Conservation (phyloP, 306 rosid species). For the Ziziphus jujuba region DNA sequence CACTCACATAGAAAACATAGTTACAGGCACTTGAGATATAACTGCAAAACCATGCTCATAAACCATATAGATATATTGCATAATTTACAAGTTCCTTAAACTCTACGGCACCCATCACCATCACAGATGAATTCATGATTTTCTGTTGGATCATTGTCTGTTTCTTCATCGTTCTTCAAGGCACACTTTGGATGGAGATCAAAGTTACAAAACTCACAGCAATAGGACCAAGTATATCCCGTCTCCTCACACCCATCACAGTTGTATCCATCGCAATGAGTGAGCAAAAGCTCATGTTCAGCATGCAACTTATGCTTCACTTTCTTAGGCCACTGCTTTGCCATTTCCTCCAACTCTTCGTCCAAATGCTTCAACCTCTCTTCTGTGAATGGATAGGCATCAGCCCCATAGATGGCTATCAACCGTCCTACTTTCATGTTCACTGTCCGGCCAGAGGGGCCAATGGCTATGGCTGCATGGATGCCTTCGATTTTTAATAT, state of each 20-base stretch:
- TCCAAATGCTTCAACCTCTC: slow-evolving; percentile 37
- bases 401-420: slow-evolving; percentile 37
- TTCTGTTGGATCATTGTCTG: slow-evolving; percentile 11
- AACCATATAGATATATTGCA: not conserved
- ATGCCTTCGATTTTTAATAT: slow-evolving; percentile 60
- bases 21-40: too few species aligned
- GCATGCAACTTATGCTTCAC: slow-evolving; percentile 39
- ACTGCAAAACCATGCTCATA: too few species aligned
- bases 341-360: slow-evolving; percentile 23
- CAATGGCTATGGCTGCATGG: slow-evolving; percentile 64
- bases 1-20: too few species aligned
- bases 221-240: slow-evolving; percentile 37
- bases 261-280: slow-evolving; percentile 2
- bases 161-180: slow-evolving; percentile 28
- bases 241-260: slow-evolving; percentile 33
- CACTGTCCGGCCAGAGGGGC: slow-evolving; percentile 62
- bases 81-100: slow-evolving; percentile 6
- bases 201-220: slow-evolving; percentile 42
- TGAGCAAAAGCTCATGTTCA: slow-evolving; percentile 30
- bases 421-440: slow-evolving; percentile 52
- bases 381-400: slow-evolving; percentile 50
- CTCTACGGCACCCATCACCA: slow-evolving; percentile 41
- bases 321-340: slow-evolving; percentile 44
- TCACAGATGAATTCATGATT: slow-evolving; percentile 39
- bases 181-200: slow-evolving; percentile 54